These are phyloP conservation scores for Biscogniauxia marginata DNA, from an alignment of 2,329 filamentous ascomycete species.

Conservation along the genomic window DNA sequence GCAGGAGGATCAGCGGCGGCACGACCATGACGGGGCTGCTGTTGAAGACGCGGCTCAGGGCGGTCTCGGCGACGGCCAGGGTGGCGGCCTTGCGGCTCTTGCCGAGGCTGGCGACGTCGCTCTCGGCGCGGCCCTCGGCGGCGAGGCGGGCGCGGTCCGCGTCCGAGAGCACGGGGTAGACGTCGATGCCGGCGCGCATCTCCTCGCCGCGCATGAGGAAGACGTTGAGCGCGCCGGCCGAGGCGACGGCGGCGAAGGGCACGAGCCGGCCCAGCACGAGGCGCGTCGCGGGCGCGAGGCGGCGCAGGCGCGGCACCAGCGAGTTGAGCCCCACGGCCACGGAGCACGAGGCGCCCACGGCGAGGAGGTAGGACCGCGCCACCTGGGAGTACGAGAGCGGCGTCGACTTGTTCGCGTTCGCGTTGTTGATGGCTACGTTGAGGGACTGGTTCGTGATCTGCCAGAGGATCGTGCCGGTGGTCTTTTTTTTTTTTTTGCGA, in stretches of 20 bases:
- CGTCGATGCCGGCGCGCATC: conserved; percentile 88
- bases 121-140: conserved; percentile 59
- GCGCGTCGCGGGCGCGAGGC: conserved; percentile 71
- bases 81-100: conserved; percentile 86
- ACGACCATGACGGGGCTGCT: conserved; percentile 97
- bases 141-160: conserved; percentile 61
- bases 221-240: conserved; percentile 88
- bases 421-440: conserved; percentile 96
- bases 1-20: conserved; percentile 81
- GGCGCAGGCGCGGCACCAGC: conserved; percentile 79
- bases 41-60: conserved; percentile 86
- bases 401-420: conserved; percentile 97
- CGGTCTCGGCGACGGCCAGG: conserved; percentile 89
- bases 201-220: conserved; percentile 98
- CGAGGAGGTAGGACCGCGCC: conserved; percentile 84
- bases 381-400: conserved; percentile 79
- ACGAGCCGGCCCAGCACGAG: conserved; percentile 82
- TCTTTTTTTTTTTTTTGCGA: conserved; percentile 56
- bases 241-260: conserved; percentile 92
- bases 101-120: conserved; percentile 70
- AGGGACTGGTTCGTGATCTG: conserved; percentile 96
- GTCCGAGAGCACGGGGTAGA: conserved; percentile 77
- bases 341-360: conserved; percentile 88
- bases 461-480: conserved; percentile 84
- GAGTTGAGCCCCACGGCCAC: conserved; percentile 92